A percentile compares a stretch with the other conserved stretches of the same genome.
Conservation (phyloP, 805 yeast genomes). For the Teunomyces cretensis region DNA sequence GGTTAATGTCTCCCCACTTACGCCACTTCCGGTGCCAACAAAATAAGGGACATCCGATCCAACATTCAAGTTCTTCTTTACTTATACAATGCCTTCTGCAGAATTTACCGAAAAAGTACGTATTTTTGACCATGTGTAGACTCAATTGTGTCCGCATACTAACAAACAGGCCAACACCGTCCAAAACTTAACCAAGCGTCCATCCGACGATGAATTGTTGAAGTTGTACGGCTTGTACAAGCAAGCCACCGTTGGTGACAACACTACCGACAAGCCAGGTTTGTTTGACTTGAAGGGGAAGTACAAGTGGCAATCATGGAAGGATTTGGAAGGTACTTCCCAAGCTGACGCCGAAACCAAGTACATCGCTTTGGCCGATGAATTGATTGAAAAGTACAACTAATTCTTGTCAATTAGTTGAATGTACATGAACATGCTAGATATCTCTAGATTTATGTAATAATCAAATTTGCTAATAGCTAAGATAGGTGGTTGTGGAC, state of each 20-base stretch:
- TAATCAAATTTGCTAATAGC: neutral
- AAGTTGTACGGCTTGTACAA: constrained; percentile 89
- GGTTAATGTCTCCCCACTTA: neutral
- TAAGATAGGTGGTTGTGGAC: neutral
- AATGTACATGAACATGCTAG: neutral
- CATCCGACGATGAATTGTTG: constrained; percentile 83
- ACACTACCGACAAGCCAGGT: constrained; percentile 84
- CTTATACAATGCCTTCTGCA: constrained; percentile 22
- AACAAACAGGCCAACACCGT: constrained; percentile 73
- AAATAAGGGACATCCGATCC: neutral
- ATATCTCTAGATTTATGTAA: neutral
- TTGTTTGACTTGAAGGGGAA: constrained; percentile 91
- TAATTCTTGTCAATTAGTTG: constrained; percentile 8
- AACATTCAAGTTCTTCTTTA: neutral
- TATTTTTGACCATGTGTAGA: neutral
- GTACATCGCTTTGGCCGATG: constrained; percentile 67
- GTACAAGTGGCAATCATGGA: constrained; percentile 98
- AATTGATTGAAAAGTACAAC: constrained; percentile 50
- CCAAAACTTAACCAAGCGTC: constrained; percentile 69
- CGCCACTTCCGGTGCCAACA: constrained; percentile 1
- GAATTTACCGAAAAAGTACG: constrained; percentile 30
- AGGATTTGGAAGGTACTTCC: constrained; percentile 76
- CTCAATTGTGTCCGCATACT: constrained; percentile 6
- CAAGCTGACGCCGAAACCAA: constrained; percentile 89
- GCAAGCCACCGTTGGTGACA: constrained; percentile 97